Evolutionary conservation across 2,329 filamentous ascomycete genomes (phyloP).

Genomic region (Ceratocystis papillata): DNA sequence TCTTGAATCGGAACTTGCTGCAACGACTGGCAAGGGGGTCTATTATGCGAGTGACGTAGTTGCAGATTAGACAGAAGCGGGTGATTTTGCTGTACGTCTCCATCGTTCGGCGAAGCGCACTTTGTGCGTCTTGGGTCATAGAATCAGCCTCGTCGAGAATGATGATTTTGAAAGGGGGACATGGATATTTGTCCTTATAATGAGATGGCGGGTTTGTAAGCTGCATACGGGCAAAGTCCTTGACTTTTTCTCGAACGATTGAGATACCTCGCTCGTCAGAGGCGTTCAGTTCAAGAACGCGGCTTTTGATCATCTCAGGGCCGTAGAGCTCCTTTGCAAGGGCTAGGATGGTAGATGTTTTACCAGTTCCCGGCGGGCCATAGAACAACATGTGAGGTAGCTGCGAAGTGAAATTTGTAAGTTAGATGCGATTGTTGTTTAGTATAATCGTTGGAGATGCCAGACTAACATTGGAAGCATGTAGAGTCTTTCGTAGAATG

Average conservation of each 20-base stretch:
- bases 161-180: slow-evolving; percentile 97
- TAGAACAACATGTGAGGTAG: slow-evolving; percentile 99
- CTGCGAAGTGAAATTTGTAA: slow-evolving; percentile 34
- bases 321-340: slow-evolving; percentile 96
- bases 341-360: slow-evolving; percentile 94
- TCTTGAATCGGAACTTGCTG: slow-evolving; percentile 97
- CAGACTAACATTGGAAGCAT: slow-evolving; percentile 68
- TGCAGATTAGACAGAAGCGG: slow-evolving; percentile 93
- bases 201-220: slow-evolving; percentile 68
- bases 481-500: slow-evolving; percentile 80
- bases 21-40: slow-evolving; percentile 88
- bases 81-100: slow-evolving; percentile 96
- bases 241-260: slow-evolving; percentile 95
- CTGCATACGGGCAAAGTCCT: slow-evolving; percentile 94
- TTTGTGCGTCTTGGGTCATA: slow-evolving; percentile 98
- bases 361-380: slow-evolving; percentile 90
- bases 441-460: not conserved
- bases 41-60: slow-evolving; percentile 97
- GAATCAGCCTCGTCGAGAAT: slow-evolving; percentile 96
- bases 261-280: slow-evolving; percentile 96
- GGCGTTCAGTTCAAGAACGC: slow-evolving; percentile 97
- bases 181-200: slow-evolving; percentile 66
- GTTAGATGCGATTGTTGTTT: slow-evolving; percentile 16
- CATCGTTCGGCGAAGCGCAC: slow-evolving; percentile 87
- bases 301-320: slow-evolving; percentile 79